These are phyloP conservation scores for Dorcoceras hygrometricum DNA, from an alignment of 257 asterid species.

Conservation along the genomic window DNA sequence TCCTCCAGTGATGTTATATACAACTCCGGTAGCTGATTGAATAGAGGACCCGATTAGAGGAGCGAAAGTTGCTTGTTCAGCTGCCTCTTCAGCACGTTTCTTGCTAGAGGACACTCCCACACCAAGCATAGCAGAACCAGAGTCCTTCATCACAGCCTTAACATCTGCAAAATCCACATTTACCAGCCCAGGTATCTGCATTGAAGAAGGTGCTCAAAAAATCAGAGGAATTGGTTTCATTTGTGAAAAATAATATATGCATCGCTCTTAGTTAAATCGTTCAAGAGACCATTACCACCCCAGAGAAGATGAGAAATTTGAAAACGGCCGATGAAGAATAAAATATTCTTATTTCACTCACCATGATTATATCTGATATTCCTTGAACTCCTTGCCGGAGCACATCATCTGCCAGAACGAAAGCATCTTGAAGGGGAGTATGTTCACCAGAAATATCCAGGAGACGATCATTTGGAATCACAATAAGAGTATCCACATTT, in stretches of 20 bases:
- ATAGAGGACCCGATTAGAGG: slow-evolving; percentile 95
- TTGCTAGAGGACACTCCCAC: slow-evolving; percentile 98
- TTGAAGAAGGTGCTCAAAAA: slow-evolving; percentile 18
- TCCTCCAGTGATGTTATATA: slow-evolving; percentile 95
- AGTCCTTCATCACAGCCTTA: slow-evolving; percentile 96
- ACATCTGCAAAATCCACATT: slow-evolving; percentile 99
- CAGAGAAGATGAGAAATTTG: neutral
- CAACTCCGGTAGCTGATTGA: slow-evolving; percentile 98
- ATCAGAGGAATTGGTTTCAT: slow-evolving; percentile 1
- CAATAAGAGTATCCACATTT: slow-evolving; percentile 92
- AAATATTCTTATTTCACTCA: slow-evolving; percentile 26
- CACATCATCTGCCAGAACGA: slow-evolving; percentile 97
- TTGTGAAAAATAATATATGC: neutral
- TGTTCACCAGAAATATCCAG: slow-evolving; percentile 92
- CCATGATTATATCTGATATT: slow-evolving; percentile 94
- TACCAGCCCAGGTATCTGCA: slow-evolving; percentile 95
- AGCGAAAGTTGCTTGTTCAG: slow-evolving; percentile 96
- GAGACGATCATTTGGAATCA: slow-evolving; percentile 94
- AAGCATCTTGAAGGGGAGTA: slow-evolving; percentile 96
- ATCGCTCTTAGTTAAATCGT: too few relatives aligned
- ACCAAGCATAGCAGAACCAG: slow-evolving; percentile 99
- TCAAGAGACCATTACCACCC: neutral
- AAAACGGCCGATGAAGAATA: neutral
- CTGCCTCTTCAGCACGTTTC: slow-evolving; percentile 99
- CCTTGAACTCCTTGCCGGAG: slow-evolving; percentile 99